A percentile compares a stretch with the other conserved stretches of the same genome.
These are phyloP conservation scores for Linnemannia hyalina DNA, from an alignment of 192 early-diverging fungal species.

Conservation along the genomic window DNA sequence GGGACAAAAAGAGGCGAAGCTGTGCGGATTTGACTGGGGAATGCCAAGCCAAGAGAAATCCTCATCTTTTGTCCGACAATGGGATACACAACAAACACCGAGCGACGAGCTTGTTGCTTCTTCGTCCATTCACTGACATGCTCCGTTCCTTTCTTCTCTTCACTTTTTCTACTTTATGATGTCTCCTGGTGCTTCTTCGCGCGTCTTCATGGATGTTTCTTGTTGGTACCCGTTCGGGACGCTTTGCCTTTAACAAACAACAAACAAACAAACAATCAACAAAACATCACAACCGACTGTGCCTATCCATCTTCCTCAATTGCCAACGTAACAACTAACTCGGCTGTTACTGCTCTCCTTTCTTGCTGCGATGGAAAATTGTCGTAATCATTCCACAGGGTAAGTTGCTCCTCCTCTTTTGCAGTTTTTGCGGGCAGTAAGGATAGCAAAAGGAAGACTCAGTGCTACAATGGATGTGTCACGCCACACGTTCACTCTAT, in stretches of 20 bases:
- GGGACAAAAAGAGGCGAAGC: not conserved
- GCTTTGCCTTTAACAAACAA: not conserved
- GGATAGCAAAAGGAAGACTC: not conserved
- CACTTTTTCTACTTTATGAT: constrained; percentile 3
- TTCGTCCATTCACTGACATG: not conserved
- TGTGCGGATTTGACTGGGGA: constrained; percentile 18
- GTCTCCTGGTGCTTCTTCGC: not conserved
- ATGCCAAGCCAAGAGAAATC: constrained; percentile 30
- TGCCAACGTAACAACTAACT: not conserved
- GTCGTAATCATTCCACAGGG: not conserved
- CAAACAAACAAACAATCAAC: not conserved
- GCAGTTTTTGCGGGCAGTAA: not conserved
- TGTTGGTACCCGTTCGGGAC: not conserved
- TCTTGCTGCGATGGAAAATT: not conserved
- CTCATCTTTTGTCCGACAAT: not conserved
- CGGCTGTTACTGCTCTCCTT: not conserved
- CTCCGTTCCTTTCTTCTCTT: not conserved
- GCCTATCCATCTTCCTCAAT: not conserved
- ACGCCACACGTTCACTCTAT: not conserved
- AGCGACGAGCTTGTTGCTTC: not conserved
- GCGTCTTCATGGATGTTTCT: not conserved
- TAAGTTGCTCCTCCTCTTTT: not conserved
- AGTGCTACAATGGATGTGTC: not conserved
- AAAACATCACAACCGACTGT: not conserved
- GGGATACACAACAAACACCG: not conserved